A percentile compares a stretch with the other conserved stretches of the same genome.
Evolutionary conservation across 2,329 filamentous ascomycete genomes (phyloP).

Genomic region (Talaromyces sp.): DNA sequence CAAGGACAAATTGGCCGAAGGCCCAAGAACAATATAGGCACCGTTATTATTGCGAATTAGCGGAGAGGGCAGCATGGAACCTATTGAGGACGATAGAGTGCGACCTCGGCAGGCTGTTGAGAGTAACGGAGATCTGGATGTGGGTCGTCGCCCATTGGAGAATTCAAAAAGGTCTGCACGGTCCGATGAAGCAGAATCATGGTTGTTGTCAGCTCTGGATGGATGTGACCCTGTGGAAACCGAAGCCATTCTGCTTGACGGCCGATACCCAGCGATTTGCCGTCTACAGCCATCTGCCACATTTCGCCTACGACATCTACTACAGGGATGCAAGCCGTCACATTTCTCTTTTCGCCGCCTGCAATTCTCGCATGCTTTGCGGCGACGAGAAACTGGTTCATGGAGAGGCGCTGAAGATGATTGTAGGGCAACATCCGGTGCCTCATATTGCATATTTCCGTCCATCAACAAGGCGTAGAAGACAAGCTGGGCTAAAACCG

Average conservation of each 20-base stretch:
- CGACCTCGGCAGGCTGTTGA: neutral
- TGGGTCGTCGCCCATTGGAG: neutral
- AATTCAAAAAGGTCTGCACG: neutral
- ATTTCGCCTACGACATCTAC: neutral
- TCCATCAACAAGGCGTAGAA: neutral
- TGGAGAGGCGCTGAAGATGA: neutral
- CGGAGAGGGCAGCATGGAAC: neutral
- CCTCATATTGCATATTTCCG: neutral
- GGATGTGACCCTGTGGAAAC: neutral
- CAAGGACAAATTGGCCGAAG: neutral
- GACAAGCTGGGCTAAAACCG: neutral
- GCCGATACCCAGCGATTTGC: neutral
- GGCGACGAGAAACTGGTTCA: neutral
- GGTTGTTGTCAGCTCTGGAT: neutral
- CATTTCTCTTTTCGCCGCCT: constrained; percentile 52
- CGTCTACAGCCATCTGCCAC: neutral
- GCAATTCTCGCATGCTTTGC: constrained; percentile 26
- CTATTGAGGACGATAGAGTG: neutral
- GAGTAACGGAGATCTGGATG: neutral
- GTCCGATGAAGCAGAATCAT: neutral
- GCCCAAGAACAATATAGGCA: neutral
- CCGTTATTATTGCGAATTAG: neutral
- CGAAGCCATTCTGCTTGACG: neutral
- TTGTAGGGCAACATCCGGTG: neutral
- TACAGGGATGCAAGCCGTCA: constrained; percentile 49